Evolutionary conservation across 352 stramenopile genomes (phyloP).

Genomic region (Pythium dissimile): DNA sequence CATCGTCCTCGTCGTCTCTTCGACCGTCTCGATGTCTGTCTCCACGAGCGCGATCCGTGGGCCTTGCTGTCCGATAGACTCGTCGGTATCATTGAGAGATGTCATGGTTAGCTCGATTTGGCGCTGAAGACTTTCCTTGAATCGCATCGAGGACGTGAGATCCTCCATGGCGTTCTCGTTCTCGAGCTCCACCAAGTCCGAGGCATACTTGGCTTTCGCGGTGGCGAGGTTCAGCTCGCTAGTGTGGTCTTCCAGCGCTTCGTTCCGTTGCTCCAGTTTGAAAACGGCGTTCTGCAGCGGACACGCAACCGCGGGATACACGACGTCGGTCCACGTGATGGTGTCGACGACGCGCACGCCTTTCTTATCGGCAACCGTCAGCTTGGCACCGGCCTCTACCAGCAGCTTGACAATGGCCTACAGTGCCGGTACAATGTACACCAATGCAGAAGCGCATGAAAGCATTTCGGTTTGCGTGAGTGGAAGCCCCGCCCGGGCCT

Average conservation of each 20-base stretch:
- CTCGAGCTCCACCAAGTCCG: slow-evolving; percentile 1
- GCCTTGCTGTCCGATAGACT: not conserved
- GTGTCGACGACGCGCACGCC: slow-evolving; percentile 14
- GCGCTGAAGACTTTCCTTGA: slow-evolving; percentile 2
- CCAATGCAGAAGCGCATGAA: no score
- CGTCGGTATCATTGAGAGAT: not conserved
- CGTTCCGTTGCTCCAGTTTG: slow-evolving; percentile 20
- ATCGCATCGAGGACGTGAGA: not conserved
- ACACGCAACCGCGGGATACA: slow-evolving; percentile 15
- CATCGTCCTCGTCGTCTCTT: not conserved
- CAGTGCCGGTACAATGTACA: no score
- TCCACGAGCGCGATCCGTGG: slow-evolving; percentile 1
- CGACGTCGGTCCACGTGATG: slow-evolving; percentile 18
- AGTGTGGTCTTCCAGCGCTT: slow-evolving; percentile 1
- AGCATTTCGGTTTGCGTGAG: no score
- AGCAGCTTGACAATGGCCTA: slow-evolving; percentile 18
- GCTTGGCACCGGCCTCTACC: slow-evolving; percentile 15
- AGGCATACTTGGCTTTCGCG: slow-evolving; percentile 2
- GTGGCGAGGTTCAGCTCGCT: not conserved
- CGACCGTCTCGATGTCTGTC: not conserved
- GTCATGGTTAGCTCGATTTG: slow-evolving; percentile 2
- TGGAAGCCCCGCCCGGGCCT: no score
- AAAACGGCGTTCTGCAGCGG: slow-evolving; percentile 23
- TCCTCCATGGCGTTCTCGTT: slow-evolving; percentile 6
- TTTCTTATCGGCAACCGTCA: slow-evolving; percentile 21